These are phyloP conservation scores for Akanthomyces muscarius DNA, from an alignment of 2,329 filamentous ascomycete species.

Conservation along the genomic window DNA sequence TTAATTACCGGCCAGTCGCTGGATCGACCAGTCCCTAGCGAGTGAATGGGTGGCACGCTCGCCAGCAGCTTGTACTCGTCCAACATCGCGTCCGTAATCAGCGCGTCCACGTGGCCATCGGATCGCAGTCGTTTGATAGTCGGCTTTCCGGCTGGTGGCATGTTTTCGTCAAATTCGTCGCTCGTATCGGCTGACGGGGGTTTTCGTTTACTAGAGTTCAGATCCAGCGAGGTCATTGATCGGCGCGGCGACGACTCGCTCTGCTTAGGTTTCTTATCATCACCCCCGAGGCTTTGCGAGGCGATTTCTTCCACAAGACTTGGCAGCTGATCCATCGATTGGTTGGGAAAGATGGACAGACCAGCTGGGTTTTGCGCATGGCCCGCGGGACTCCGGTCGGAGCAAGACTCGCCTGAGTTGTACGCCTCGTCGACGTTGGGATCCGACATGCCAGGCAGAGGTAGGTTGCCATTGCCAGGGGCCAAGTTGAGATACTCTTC, in stretches of 20 bases:
- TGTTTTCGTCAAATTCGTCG: constrained; percentile 46
- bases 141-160: constrained; percentile 36
- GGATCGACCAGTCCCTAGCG: constrained; percentile 49
- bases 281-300: constrained; percentile 53
- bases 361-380: constrained; percentile 22
- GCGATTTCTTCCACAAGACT: constrained; percentile 49
- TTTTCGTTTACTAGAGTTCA: constrained; percentile 54
- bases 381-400: constrained; percentile 26
- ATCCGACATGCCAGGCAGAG: constrained; percentile 40
- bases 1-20: constrained; percentile 56
- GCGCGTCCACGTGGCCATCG: constrained; percentile 37
- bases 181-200: constrained; percentile 45
- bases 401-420: constrained; percentile 40
- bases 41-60: constrained; percentile 46
- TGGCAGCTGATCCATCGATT: constrained; percentile 47
- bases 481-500: constrained; percentile 47
- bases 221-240: constrained; percentile 30
- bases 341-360: constrained; percentile 38
- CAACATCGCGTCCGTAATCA: constrained; percentile 31
- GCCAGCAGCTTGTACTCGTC: constrained; percentile 46
- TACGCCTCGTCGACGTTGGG: constrained; percentile 40
- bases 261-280: constrained; percentile 30
- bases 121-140: constrained; percentile 55
- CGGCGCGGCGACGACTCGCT: constrained; percentile 22
- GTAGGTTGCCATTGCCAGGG: constrained; percentile 37